These are phyloP conservation scores for Aleurites moluccanus DNA, from an alignment of 441 rosid genomes.

Conservation along the genomic window DNA sequence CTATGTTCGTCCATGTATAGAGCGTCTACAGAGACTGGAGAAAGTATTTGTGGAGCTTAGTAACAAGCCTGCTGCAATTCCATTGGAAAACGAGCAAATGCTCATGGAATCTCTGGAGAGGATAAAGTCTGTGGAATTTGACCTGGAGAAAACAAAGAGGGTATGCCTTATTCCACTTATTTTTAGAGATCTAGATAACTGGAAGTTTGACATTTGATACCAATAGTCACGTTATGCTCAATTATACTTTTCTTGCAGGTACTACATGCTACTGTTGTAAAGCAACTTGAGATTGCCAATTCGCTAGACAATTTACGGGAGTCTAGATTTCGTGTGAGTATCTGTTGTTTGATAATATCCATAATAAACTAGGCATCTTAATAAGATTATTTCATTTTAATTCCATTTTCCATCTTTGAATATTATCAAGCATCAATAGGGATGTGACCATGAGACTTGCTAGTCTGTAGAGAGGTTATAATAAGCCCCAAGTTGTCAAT, in stretches of 20 bases:
- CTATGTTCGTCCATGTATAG: slow-evolving; percentile 57
- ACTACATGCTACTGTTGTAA: slow-evolving; percentile 62
- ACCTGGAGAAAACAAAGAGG: slow-evolving; percentile 87
- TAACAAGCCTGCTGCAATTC: slow-evolving; percentile 68
- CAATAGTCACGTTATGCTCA: neutral
- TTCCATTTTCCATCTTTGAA: neutral
- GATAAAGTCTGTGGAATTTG: slow-evolving; percentile 82
- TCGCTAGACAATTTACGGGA: slow-evolving; percentile 55
- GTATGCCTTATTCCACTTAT: slow-evolving; percentile 38
- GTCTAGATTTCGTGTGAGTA: slow-evolving; percentile 65
- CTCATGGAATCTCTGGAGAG: slow-evolving; percentile 81
- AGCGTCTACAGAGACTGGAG: slow-evolving; percentile 77
- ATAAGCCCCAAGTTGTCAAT: too few relatives aligned
- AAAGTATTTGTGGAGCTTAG: slow-evolving; percentile 57
- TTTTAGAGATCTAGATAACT: slow-evolving; percentile 1
- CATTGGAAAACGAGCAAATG: slow-evolving; percentile 79
- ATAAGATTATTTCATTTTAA: neutral
- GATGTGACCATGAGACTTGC: too few relatives aligned
- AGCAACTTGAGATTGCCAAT: slow-evolving; percentile 74
- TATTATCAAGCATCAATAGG: slow-evolving; percentile 5
- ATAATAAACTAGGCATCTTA: neutral
- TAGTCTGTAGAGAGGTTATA: too few relatives aligned
- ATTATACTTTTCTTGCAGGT: slow-evolving; percentile 45
- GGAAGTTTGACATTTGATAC: slow-evolving; percentile 8
- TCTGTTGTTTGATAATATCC: slow-evolving; percentile 1